These are phyloP conservation scores for Hypomyces rosellus DNA, from an alignment of 2,329 filamentous ascomycete species.

Conservation along the genomic window DNA sequence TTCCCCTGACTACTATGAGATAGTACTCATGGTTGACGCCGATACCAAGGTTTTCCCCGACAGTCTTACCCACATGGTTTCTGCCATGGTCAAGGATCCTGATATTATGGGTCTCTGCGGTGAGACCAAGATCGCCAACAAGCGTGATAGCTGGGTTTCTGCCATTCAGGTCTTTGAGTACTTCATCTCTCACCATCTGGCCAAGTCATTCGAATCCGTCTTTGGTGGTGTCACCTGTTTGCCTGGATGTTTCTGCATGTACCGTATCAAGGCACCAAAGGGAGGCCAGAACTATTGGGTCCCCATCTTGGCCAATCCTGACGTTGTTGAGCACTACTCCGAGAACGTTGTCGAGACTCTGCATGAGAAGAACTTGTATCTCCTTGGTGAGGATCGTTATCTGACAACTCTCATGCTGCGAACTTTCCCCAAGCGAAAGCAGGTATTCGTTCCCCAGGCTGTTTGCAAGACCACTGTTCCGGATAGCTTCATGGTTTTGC, in stretches of 20 bases:
- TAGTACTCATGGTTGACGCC: slow-evolving; percentile 97
- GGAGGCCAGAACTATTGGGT: slow-evolving; percentile 99
- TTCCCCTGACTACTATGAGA: slow-evolving; percentile 95
- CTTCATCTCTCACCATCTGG: slow-evolving; percentile 95
- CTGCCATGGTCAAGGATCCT: slow-evolving; percentile 97
- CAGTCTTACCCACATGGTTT: slow-evolving; percentile 97
- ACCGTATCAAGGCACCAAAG: slow-evolving; percentile 98
- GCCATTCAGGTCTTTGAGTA: slow-evolving; percentile 99
- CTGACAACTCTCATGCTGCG: slow-evolving; percentile 96
- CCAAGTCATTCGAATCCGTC: slow-evolving; percentile 96
- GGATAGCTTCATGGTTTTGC: slow-evolving; percentile 81
- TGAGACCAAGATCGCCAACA: slow-evolving; percentile 99
- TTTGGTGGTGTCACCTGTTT: slow-evolving; percentile 99
- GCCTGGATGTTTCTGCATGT: slow-evolving; percentile 99
- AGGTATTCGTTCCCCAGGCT: slow-evolving; percentile 96
- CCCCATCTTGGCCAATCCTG: slow-evolving; percentile 94
- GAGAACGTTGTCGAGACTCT: slow-evolving; percentile 98
- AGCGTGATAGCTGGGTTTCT: slow-evolving; percentile 87
- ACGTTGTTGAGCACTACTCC: slow-evolving; percentile 98
- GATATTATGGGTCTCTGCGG: slow-evolving; percentile 99
- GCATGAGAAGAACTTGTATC: slow-evolving; percentile 92
- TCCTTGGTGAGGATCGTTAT: slow-evolving; percentile 91
- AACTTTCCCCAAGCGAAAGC: slow-evolving; percentile 98
- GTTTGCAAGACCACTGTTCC: slow-evolving; percentile 98
- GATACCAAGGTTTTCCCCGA: slow-evolving; percentile 99